Evolutionary conservation across 2,329 filamentous ascomycete genomes (phyloP).

Genomic region (Paraconiothyrium sp.): DNA sequence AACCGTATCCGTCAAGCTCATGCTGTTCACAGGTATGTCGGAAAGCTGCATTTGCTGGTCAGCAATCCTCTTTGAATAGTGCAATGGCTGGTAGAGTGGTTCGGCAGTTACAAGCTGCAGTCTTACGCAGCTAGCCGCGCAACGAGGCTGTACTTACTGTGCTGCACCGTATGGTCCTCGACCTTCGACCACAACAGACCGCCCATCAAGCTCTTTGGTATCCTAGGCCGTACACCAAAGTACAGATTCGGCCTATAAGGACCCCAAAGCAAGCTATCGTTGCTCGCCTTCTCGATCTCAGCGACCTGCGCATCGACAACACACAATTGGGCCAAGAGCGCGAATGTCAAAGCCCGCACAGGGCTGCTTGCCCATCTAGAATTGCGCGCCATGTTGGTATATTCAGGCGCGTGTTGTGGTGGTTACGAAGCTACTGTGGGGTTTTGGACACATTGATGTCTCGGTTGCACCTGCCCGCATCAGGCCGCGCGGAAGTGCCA

Average conservation of each 20-base stretch:
- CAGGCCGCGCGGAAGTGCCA: constrained; percentile 15
- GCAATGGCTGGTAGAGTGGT: neutral
- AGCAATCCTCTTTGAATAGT: neutral
- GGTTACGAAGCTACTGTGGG: constrained; percentile 27
- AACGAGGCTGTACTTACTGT: constrained; percentile 67
- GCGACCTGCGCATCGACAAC: constrained; percentile 43
- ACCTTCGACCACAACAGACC: constrained; percentile 90
- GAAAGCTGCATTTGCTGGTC: constrained; percentile 67
- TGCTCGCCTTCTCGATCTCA: constrained; percentile 62
- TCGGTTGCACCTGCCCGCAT: constrained; percentile 15
- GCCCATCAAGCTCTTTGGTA: constrained; percentile 81
- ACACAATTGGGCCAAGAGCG: constrained; percentile 37
- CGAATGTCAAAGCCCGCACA: constrained; percentile 32
- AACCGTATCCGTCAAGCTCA: constrained; percentile 95
- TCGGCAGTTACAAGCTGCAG: neutral
- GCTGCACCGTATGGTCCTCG: constrained; percentile 80
- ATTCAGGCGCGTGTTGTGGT: constrained; percentile 24
- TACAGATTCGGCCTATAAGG: constrained; percentile 94
- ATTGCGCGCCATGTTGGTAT: constrained; percentile 38
- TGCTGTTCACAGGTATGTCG: constrained; percentile 96
- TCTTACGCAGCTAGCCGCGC: neutral
- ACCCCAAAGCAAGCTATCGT: constrained; percentile 93
- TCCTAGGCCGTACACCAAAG: constrained; percentile 85
- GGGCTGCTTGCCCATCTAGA: constrained; percentile 29
- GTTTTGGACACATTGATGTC: constrained; percentile 37